Base-by-base conservation (phyloP, 805 yeast species). In the Candida mattraensis region DNA sequence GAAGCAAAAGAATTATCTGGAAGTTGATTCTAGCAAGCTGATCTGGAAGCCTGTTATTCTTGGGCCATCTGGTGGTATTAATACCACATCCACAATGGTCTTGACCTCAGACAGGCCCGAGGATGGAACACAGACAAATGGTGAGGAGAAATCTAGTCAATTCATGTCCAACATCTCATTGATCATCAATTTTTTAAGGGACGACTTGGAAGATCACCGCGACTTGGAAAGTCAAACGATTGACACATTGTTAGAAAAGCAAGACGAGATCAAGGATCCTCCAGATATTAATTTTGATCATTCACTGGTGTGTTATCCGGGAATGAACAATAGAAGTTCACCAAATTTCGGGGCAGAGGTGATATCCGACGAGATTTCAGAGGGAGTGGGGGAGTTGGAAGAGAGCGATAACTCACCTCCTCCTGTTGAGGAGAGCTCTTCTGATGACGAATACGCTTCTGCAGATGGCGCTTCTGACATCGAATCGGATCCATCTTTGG, bases 61-160 rank as follows among this genome's bases (percentile, higher is more conserved):
- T 50, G 95, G 95, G 0, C 91, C 93, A 0, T 81, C 89, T 0
- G 87, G 93, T 15, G 95, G 95, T 10, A 80, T 87, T 22, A 83
- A 83, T 50, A 76, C 83, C 0, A 78, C 76, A 0, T 70, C 76
- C 1, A 66, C 73, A 1, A 55, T 54, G 61, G 64, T 61, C 23
- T 31, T 57, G 5, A 61, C 66, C 0, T 35, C 50, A 4, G 47
- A 41, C 25, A 34, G 23, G 11, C n/a, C 18, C 3, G 28, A 16
- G 2, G 32, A 20, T 19, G 37, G 27, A 19, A 25, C 25, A 13
- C 21, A n/a, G 18, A 24, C 23, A 13, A 43, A 48, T 30, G 43
- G 28, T 24, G 58, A 50, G 25, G 56, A 53, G 13, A 50, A 46
- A 28, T 59, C 58, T 1, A 54, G 50, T 25, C 44, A 50, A 12